phyloP scores from a whole-genome alignment of 2,329 filamentous ascomycete species.

The Exophiala viscosa region DNA sequence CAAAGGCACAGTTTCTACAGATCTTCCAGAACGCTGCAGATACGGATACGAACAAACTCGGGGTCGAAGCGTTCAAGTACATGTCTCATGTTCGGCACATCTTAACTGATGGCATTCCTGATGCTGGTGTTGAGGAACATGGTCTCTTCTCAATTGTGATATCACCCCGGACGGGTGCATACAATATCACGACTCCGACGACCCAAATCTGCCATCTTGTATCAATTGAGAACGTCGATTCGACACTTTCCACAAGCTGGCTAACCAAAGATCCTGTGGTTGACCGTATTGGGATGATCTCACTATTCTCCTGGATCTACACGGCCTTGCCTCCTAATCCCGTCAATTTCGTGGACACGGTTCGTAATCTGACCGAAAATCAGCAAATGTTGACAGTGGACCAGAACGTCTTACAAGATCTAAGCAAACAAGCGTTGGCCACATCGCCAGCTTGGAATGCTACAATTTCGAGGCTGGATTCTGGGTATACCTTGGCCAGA shows the following conservation, averaged over 20 bases:
- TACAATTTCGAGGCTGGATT: constrained; percentile 32
- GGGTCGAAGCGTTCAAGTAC: constrained; percentile 21
- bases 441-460: no score
- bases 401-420: no score
- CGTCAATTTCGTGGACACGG: constrained; percentile 35
- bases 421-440: no score
- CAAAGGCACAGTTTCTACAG: no score
- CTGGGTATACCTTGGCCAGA: constrained; percentile 40
- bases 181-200: no score
- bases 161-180: constrained; percentile 33
- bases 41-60: no score
- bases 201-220: constrained; percentile 4
- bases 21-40: no score
- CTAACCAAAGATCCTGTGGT: no score
- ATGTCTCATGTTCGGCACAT: constrained; percentile 43
- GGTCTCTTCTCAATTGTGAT: constrained; percentile 38
- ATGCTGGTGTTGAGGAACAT: constrained; percentile 35
- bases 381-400: constrained; percentile 6
- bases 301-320: constrained; percentile 43
- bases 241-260: no score
- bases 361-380: constrained; percentile 18
- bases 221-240: constrained; percentile 1
- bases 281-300: constrained; percentile 34
- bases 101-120: constrained; percentile 39
- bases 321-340: constrained; percentile 33